Base-by-base conservation (phyloP, 345 rosid genomes). In the Heritiera fomes region DNA sequence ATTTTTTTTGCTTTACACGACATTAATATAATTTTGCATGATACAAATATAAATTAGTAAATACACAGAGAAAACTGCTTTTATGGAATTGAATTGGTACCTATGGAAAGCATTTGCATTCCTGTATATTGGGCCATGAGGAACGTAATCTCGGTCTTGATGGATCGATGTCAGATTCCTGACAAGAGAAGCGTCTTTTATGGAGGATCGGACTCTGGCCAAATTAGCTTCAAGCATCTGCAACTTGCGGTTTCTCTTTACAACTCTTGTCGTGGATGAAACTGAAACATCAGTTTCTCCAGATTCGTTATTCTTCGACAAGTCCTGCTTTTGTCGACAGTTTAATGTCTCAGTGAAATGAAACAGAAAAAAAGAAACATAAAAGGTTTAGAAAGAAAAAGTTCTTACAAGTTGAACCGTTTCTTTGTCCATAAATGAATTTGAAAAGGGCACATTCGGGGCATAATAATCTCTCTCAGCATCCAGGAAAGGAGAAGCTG, bases 31-130 rank as follows among this genome's bases (percentile, higher is more conserved):
- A 23, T 0, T 23, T 23, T 23, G 28, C 28, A 23, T 23, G 28
- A 23, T 23, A 23, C 0, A 23, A 23, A 23, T 23, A 23, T 23
- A 23, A 23, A 23, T 23, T 23, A 23, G 28, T 23, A 23, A 23
- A 23, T 23, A 23, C 28, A 0, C 28, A 23, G 28, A 23, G 28
- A 23, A 23, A 23, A 23, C 28, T 23, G 60, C 3, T 0, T 12
- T 52, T 52, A 14, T 2, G 2, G 34, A 60, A 23, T 20, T 10
- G 58, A 53, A 14, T 15, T 15, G 3, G 2, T 60, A 60, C 64
- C 64, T 60, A 10, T 87, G 87, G 62, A 91, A 88, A 3, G 88
- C 87, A 53, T 85, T 80, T 71, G 90, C 77, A 75, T 89, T 89
- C 53, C 87, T 73, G 79, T 91, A 91, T 17, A 91, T 86, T 2